Conservation (phyloP, 225 moss, liverwort and hornwort genomes). For the Antitrichia curtipendula region DNA sequence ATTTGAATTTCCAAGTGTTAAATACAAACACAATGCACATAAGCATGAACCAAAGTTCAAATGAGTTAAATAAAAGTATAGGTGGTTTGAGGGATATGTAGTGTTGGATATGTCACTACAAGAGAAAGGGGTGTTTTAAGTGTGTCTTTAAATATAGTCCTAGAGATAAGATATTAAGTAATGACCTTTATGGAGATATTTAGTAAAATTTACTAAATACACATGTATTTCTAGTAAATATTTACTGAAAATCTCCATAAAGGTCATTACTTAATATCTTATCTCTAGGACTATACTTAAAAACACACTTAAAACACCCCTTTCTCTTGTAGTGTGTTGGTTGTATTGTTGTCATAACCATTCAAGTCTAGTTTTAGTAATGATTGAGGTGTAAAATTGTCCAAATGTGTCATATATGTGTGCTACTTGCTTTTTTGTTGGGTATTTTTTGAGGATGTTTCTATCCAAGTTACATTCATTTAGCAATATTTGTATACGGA, state of each 20-base stretch:
- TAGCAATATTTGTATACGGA: neutral
- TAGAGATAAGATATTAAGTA: too few relatives aligned
- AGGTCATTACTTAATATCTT: too few relatives aligned
- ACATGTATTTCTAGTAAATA: too few relatives aligned
- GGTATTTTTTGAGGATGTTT: neutral
- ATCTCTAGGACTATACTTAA: too few relatives aligned
- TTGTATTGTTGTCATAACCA: neutral
- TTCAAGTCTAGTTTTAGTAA: neutral
- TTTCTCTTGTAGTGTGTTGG: too few relatives aligned
- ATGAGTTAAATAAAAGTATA: neutral
- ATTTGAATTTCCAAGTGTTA: neutral
- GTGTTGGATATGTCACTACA: too few relatives aligned
- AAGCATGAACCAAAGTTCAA: fast-evolving
- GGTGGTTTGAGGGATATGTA: neutral
- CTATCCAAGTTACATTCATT: neutral
- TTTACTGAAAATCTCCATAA: too few relatives aligned
- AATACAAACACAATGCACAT: neutral
- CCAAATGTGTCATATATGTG: fast-evolving
- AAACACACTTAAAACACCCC: too few relatives aligned
- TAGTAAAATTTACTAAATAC: too few relatives aligned
- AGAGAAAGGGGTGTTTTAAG: too few relatives aligned
- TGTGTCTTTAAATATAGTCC: too few relatives aligned
- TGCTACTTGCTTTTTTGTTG: neutral
- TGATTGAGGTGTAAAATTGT: neutral
- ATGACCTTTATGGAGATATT: too few relatives aligned